Evolutionary conservation across 345 rosid species (phyloP).

Genomic region (Diplotaxis tenuifolia): DNA sequence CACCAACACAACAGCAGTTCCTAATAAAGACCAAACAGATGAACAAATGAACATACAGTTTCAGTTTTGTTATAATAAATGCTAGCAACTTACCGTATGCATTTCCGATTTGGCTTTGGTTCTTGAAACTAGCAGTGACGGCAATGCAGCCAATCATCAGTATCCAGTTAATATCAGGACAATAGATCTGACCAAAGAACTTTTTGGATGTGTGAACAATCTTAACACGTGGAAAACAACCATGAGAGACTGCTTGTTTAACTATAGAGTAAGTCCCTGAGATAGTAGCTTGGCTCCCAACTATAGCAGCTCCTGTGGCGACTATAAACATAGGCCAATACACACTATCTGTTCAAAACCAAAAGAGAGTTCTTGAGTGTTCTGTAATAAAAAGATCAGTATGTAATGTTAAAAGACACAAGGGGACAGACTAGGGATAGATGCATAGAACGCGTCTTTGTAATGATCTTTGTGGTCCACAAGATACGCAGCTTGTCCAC

Average conservation of each 20-base stretch:
- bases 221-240: conserved; percentile 79
- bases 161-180: conserved; percentile 79
- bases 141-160: conserved; percentile 79
- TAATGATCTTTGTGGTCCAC: conserved; percentile 53
- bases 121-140: conserved; percentile 70
- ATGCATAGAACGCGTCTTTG: conserved; percentile 70
- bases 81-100: conserved; percentile 58
- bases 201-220: conserved; percentile 79
- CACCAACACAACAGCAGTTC: conserved; percentile 74
- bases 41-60: not conserved
- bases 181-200: conserved; percentile 62
- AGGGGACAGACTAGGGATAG: conserved; percentile 69
- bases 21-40: conserved; percentile 36
- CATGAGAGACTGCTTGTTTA: conserved; percentile 77
- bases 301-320: conserved; percentile 71
- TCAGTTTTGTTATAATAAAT: not conserved
- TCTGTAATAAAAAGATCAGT: not conserved
- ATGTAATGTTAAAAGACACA: not conserved
- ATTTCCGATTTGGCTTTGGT: conserved; percentile 75
- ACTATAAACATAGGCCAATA: conserved; percentile 75
- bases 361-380: not conserved
- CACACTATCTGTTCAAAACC: conserved; percentile 45
- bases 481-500: conserved; percentile 97
- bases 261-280: conserved; percentile 74
- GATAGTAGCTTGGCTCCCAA: conserved; percentile 82